phyloP scores from a whole-genome alignment of 2,329 filamentous ascomycete species.

The Paraphoma sp. region DNA sequence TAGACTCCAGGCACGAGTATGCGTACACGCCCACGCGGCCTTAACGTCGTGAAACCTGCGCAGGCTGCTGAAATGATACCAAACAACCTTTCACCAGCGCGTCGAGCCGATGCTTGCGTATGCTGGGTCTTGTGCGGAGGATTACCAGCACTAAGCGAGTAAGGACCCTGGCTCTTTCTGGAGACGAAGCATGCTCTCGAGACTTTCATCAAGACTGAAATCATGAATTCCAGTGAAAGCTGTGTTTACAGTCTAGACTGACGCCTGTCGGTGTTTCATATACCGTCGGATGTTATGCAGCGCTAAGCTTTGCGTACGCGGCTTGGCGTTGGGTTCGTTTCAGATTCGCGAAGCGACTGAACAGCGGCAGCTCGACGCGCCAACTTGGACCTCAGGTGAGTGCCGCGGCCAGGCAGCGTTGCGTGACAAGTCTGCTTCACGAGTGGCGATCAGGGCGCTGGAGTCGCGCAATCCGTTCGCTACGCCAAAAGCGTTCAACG shows the following conservation, averaged over 20 bases:
- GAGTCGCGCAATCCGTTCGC: background rate
- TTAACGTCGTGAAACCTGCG: conserved; percentile 23
- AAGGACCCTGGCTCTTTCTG: background rate
- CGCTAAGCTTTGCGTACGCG: conserved; percentile 22
- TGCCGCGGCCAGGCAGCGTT: background rate
- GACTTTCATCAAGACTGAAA: background rate
- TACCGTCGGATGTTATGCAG: conserved; percentile 13
- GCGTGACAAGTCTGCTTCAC: background rate
- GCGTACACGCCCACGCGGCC: conserved; percentile 24
- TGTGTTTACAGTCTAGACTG: conserved; percentile 5
- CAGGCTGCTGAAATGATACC: conserved; percentile 12
- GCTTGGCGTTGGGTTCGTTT: conserved; percentile 28
- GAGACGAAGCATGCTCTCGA: background rate
- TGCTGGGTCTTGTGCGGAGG: background rate
- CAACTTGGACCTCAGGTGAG: background rate
- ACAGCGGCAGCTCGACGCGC: background rate
- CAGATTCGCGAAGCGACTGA: conserved; percentile 13
- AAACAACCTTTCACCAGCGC: background rate
- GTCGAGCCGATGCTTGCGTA: background rate
- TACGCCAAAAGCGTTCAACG: background rate
- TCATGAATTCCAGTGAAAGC: background rate
- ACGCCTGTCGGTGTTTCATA: conserved; percentile 33
- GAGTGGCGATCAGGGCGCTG: background rate
- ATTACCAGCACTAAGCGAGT: background rate
- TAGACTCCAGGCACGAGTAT: background rate